These are phyloP conservation scores for Saccharomycopsis fodiens DNA, from an alignment of 805 yeast genomes.

Conservation along the genomic window DNA sequence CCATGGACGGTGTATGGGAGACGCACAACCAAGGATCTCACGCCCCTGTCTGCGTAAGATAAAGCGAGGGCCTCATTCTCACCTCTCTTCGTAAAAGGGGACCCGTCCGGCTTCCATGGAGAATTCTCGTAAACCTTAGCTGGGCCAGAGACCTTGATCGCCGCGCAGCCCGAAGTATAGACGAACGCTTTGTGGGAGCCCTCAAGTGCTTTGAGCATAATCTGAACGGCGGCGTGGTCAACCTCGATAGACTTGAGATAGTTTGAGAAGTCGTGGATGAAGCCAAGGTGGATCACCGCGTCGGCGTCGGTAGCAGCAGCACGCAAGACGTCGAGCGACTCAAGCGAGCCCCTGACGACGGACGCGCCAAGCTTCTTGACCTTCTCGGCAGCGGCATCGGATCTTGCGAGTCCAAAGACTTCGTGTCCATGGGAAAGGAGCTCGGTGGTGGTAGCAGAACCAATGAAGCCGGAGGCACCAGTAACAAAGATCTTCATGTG, in stretches of 20 bases:
- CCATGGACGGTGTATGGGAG: conserved; percentile 32
- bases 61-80: conserved; percentile 20
- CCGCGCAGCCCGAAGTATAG: conserved; percentile 24
- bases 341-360: conserved; percentile 27
- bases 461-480: conserved; percentile 32
- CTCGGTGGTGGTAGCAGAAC: conserved; percentile 23
- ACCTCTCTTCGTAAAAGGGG: conserved; percentile 15
- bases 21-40: conserved; percentile 25
- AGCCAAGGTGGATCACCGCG: conserved; percentile 33
- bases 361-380: conserved; percentile 24
- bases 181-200: conserved; percentile 28
- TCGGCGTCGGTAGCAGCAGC: conserved; percentile 28
- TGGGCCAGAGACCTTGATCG: conserved; percentile 6
- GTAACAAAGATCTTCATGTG: conserved; percentile 25
- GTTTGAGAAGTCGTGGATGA: conserved; percentile 27
- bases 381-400: conserved; percentile 26
- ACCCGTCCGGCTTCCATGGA: background rate
- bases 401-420: conserved; percentile 29
- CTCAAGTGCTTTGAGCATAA: conserved; percentile 23
- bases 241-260: conserved; percentile 20
- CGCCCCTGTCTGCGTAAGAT: conserved; percentile 24
- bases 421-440: conserved; percentile 24
- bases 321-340: conserved; percentile 25
- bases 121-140: conserved; percentile 19
- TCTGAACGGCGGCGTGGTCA: conserved; percentile 26